Evolutionary conservation across 345 rosid species (phyloP), one percentile per base, ranked within the genome.

Genomic region (Citrus inodora): DNA sequence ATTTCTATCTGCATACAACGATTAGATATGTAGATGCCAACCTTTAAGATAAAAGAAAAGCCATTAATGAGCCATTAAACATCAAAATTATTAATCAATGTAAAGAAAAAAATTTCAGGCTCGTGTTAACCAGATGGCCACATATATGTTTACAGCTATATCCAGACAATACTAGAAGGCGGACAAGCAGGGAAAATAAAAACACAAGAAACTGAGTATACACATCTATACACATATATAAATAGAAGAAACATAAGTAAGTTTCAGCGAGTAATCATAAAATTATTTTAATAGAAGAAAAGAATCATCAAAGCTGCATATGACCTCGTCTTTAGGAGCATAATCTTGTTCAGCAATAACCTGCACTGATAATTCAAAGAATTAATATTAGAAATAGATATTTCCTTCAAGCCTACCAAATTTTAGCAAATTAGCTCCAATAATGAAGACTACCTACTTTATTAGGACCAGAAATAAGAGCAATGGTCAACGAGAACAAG

Each of bases 241-340:
- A 61, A 24, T 11, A 51, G 4, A 25, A 25, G 25, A 25, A 25
- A 25, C 25, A 25, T 25, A 53, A 75, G 28, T 21, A 48, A 64
- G n/a, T 27, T 27, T 1, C 28, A 1, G 7, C 3, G 64, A 3
- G 9, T 37, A 74, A 66, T 21, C 4, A 59, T 75, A 73, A 80
- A 9, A 48, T 48, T 10, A 7, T 55, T 32, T 30, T 59, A 40
- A 59, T 19, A 42, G 32, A 77, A 67, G 6, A 74, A 32, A 53
- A 4, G n/a, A 76, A 56, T 51, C 32, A 32, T n/a, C 58, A 78
- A 42, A 79, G 62, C 70, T 28, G 68, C 35, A 32, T 79, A 87
- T 70, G 38, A 95, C 98, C 98, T 95, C 93, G 59, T 93, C 95
- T 55, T 90, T 88, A 73, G 92, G 88, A 82, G 88, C 80, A 86